Evolutionary conservation across 225 moss, liverwort and hornwort genomes (phyloP).

Genomic region (Lunularia cruciata): DNA sequence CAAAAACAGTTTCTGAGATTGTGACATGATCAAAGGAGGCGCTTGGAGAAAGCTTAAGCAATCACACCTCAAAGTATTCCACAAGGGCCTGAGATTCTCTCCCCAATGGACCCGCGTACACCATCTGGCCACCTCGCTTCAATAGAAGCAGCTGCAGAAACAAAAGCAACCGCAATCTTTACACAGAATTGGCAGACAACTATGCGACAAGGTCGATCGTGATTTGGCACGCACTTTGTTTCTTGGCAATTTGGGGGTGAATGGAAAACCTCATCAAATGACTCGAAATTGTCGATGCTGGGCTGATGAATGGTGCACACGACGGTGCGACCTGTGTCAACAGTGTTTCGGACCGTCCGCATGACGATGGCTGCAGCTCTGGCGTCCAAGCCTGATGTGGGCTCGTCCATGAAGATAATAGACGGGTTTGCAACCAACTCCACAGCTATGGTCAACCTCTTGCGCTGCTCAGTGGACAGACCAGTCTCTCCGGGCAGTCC

Average conservation of each 20-base stretch:
- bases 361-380: slow-evolving; percentile 19
- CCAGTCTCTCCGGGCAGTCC: slow-evolving; percentile 7
- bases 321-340: slow-evolving; percentile 12
- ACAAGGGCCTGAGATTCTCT: slow-evolving; percentile 62
- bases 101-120: slow-evolving; percentile 78
- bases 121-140: slow-evolving; percentile 85
- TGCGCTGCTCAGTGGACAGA: slow-evolving; percentile 9
- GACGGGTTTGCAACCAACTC: slow-evolving; percentile 20
- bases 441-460: slow-evolving; percentile 16
- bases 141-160: slow-evolving; percentile 54
- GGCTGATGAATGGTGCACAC: slow-evolving; percentile 14
- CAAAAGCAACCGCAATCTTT: background rate
- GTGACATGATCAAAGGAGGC: no score
- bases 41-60: no score
- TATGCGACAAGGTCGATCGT: no score
- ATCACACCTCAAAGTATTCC: slow-evolving; percentile 69
- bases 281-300: slow-evolving; percentile 17
- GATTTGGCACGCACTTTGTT: no score
- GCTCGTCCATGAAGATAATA: slow-evolving; percentile 24
- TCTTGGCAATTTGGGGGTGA: background rate
- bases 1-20: no score
- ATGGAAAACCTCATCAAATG: slow-evolving; percentile 15
- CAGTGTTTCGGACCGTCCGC: slow-evolving; percentile 11
- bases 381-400: slow-evolving; percentile 13
- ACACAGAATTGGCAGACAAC: no score